Evolutionary conservation across 495 filamentous ascomycete genomes (phyloP).

Genomic region (Penicillium malachiteum): DNA sequence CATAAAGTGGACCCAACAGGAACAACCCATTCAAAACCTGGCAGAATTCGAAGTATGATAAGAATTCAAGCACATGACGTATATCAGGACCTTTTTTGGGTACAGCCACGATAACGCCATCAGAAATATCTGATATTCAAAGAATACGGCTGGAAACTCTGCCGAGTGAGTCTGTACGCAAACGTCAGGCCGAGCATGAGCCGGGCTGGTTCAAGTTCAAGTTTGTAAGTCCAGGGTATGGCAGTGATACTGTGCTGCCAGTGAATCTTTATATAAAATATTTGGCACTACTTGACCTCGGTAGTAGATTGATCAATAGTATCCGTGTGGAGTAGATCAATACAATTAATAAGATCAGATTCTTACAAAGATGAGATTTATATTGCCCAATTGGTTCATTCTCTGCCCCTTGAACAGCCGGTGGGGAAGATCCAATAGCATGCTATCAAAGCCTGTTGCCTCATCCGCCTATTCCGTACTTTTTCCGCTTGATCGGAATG

Average conservation of each 20-base stretch:
- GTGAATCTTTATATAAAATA: too few relatives aligned
- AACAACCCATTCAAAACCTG: background rate
- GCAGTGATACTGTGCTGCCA: too few relatives aligned
- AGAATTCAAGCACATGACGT: background rate
- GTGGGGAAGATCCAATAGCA: background rate
- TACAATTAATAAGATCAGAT: background rate
- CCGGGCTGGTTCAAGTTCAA: too few relatives aligned
- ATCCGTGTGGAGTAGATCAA: background rate
- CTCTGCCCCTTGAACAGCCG: background rate
- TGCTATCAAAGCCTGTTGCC: background rate
- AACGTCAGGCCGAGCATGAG: too few relatives aligned
- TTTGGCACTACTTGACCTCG: too few relatives aligned
- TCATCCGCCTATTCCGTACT: background rate
- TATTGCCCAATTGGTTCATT: background rate
- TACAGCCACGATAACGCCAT: too few relatives aligned
- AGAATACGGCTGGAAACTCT: too few relatives aligned
- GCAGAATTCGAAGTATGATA: background rate
- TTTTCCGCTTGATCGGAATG: background rate
- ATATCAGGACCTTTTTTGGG: too few relatives aligned
- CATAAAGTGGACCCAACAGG: background rate
- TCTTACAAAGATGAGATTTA: background rate
- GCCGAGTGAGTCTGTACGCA: too few relatives aligned
- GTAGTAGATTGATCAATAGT: background rate
- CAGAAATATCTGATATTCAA: too few relatives aligned
- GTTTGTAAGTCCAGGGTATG: too few relatives aligned